Percentiles rank a stretch among this genome's conserved stretches.
Evolutionary conservation across 768 basidiomycete genomes (phyloP).

Genomic region (Xanthoconium stramineum): DNA sequence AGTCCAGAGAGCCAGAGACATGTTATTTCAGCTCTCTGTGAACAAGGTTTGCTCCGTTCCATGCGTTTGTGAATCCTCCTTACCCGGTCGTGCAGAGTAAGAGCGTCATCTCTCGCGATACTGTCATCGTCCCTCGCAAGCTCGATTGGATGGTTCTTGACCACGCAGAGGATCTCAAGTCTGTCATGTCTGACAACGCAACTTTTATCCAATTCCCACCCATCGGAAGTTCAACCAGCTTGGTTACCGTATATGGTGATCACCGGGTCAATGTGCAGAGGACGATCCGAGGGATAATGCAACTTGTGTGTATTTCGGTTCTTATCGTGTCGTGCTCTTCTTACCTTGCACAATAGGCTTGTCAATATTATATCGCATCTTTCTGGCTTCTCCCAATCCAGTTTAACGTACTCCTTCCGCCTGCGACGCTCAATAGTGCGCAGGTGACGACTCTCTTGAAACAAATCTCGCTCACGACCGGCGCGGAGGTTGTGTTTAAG

Average conservation of each 20-base stretch:
- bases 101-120: conserved; percentile 86
- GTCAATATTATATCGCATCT: conserved; percentile 94
- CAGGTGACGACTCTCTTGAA: conserved; percentile 84
- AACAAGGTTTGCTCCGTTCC: conserved; percentile 58
- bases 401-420: conserved; percentile 88
- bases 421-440: conserved; percentile 72
- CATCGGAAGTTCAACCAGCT: conserved; percentile 86
- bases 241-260: conserved; percentile 94
- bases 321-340: conserved; percentile 17
- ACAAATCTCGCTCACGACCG: conserved; percentile 80
- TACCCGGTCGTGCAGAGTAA: conserved; percentile 58
- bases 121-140: conserved; percentile 92
- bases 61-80: neutral
- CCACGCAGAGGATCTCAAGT: conserved; percentile 87
- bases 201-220: conserved; percentile 94
- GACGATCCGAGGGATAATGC: conserved; percentile 92
- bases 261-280: conserved; percentile 91
- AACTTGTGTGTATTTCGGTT: conserved; percentile 61
- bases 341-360: conserved; percentile 47
- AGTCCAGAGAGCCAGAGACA: conserved; percentile 91
- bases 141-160: conserved; percentile 99
- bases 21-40: conserved; percentile 85
- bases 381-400: conserved; percentile 95
- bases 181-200: conserved; percentile 94
- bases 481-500: conserved; percentile 95